phyloP scores from a whole-genome alignment of 306 rosid species.

The Gynostemma pentaphyllum region DNA sequence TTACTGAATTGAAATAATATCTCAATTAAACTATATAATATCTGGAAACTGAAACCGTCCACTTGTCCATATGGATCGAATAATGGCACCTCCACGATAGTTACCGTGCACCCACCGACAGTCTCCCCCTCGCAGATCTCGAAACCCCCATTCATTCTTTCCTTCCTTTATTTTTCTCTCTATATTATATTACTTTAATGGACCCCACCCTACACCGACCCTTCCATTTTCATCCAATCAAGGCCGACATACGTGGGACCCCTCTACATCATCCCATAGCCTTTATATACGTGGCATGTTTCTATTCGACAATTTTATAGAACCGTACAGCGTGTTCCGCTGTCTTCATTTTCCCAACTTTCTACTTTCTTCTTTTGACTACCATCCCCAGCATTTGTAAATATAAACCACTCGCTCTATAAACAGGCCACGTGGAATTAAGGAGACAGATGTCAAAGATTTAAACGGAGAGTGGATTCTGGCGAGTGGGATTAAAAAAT shows the following conservation, averaged over 20 bases:
- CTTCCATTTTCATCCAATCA: not conserved
- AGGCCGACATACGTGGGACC: constrained; percentile 32
- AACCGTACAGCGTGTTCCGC: constrained; percentile 1
- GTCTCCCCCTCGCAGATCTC: not conserved
- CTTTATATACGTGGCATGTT: constrained; percentile 14
- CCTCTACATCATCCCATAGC: constrained; percentile 9
- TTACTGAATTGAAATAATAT: too few species aligned
- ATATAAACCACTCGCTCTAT: not conserved
- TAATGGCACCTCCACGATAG: too few species aligned
- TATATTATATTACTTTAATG: not conserved
- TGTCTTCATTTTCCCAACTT: constrained; percentile 5
- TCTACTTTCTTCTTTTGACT: constrained; percentile 9
- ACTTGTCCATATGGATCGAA: too few species aligned
- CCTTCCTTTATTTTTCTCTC: too few species aligned
- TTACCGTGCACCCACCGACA: not conserved
- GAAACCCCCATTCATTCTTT: not conserved
- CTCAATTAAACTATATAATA: too few species aligned
- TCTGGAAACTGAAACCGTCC: too few species aligned
- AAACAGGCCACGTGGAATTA: not conserved
- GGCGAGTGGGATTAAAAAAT: not conserved
- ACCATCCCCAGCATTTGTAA: not conserved
- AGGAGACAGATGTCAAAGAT: not conserved
- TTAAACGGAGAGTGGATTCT: not conserved
- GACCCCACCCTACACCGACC: constrained; percentile 25
- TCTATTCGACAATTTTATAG: constrained; percentile 14